Percentiles rank a stretch among this genome's conserved stretches.
These are phyloP conservation scores for Neocatenulostroma microsporum DNA, from an alignment of 2,329 filamentous ascomycete genomes.

Conservation along the genomic window DNA sequence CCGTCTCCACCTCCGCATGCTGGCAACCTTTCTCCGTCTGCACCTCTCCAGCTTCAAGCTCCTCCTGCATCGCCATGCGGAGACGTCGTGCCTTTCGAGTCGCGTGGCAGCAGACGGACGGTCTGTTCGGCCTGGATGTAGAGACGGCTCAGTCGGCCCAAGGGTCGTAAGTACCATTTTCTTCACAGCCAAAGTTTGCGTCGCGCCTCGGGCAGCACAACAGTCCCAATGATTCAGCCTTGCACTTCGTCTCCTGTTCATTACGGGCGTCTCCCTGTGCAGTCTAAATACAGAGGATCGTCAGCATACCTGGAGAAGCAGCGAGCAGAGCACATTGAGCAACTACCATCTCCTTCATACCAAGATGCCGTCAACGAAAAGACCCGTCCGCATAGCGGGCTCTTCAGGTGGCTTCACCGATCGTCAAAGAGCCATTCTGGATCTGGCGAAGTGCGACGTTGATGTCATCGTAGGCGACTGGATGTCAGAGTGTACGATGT, in stretches of 20 bases:
- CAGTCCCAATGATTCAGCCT: slow-evolving; percentile 2
- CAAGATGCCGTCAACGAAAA: slow-evolving; percentile 5
- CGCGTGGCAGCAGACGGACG: too few relatives aligned
- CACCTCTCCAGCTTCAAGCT: not conserved
- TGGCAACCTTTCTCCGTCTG: slow-evolving; percentile 1
- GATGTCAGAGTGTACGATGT: slow-evolving; percentile 6
- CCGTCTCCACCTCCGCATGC: not conserved
- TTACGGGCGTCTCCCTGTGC: not conserved
- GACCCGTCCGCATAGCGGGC: slow-evolving; percentile 2
- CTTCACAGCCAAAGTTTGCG: too few relatives aligned
- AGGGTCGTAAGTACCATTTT: too few relatives aligned
- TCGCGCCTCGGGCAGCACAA: too few relatives aligned
- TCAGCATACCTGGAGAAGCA: not conserved
- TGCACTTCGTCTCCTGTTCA: not conserved
- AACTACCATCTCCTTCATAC: not conserved
- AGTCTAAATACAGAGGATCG: not conserved
- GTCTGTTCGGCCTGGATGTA: too few relatives aligned
- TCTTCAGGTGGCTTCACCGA: slow-evolving; percentile 5
- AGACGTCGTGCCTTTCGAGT: too few relatives aligned
- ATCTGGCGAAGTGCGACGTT: slow-evolving; percentile 5
- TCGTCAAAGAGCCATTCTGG: slow-evolving; percentile 3
- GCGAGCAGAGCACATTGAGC: not conserved
- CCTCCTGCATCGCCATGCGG: too few relatives aligned
- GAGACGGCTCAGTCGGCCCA: too few relatives aligned
- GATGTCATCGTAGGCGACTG: slow-evolving; percentile 7